A percentile compares a stretch with the other conserved stretches of the same genome.
phyloP scores from a whole-genome alignment of 2,329 filamentous ascomycete genomes.

The Diaporthe vaccinii region DNA sequence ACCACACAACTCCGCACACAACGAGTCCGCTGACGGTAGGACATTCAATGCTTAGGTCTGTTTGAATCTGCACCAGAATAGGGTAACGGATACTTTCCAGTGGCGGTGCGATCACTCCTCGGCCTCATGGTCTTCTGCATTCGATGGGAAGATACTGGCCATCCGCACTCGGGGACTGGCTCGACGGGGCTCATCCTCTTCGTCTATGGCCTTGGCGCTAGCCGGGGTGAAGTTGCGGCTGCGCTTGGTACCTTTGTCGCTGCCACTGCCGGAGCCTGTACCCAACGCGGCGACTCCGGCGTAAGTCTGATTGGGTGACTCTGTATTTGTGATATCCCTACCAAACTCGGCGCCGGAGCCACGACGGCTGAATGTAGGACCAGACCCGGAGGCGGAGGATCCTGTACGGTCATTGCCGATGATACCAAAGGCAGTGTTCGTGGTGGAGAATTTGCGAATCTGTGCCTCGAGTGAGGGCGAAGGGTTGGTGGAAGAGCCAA shows the following conservation, averaged over 20 bases:
- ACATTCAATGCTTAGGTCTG: constrained; percentile 8
- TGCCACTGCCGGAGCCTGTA: constrained; percentile 41
- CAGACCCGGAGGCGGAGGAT: constrained; percentile 46
- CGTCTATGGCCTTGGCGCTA: constrained; percentile 60
- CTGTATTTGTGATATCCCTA: constrained; percentile 48
- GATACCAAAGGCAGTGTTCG: constrained; percentile 40
- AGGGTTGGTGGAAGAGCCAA: constrained; percentile 35
- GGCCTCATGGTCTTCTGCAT: background rate
- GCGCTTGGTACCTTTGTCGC: constrained; percentile 60
- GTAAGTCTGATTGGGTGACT: constrained; percentile 43
- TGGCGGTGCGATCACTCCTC: background rate
- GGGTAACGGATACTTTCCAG: too few relatives aligned
- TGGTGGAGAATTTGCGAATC: constrained; percentile 57
- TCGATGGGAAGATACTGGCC: background rate
- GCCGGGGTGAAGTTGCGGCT: constrained; percentile 61
- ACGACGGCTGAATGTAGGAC: constrained; percentile 49
- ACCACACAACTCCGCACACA: background rate
- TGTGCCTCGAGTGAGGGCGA: constrained; percentile 45
- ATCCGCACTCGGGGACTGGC: constrained; percentile 49
- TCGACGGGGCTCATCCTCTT: constrained; percentile 60
- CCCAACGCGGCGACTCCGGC: constrained; percentile 41
- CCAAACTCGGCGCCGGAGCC: constrained; percentile 50
- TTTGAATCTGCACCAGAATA: background rate
- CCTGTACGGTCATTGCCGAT: constrained; percentile 43
- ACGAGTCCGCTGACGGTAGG: background rate